Evolutionary conservation across 1,284 basidiomycete genomes (phyloP).

Genomic region (Ustilago crameri): DNA sequence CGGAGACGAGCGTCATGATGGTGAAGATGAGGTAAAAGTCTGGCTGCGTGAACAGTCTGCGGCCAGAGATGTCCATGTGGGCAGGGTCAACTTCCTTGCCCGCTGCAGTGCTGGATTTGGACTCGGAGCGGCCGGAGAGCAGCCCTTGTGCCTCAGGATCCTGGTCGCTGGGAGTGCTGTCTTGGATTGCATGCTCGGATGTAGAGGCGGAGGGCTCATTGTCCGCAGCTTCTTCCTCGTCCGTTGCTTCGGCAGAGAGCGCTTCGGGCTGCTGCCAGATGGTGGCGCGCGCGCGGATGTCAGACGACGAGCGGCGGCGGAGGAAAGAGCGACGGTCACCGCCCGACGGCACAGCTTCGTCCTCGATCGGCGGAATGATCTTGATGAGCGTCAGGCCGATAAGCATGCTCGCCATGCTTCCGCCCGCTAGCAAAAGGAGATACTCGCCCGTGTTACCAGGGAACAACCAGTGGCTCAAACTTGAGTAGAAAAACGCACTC

Average conservation of each 20-base stretch:
- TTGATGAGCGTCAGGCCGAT: constrained; percentile 76
- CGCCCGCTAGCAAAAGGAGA: constrained; percentile 77
- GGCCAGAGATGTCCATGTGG: constrained; percentile 71
- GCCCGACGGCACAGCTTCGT: too few species aligned
- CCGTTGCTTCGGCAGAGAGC: constrained; percentile 23
- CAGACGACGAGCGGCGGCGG: constrained; percentile 50
- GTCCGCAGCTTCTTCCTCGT: constrained; percentile 22
- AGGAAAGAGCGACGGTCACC: background rate
- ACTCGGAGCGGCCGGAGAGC: constrained; percentile 25
- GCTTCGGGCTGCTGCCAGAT: constrained; percentile 43
- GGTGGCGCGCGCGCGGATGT: constrained; percentile 52
- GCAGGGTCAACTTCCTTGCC: constrained; percentile 18
- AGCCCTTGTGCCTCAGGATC: constrained; percentile 36
- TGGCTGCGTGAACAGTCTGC: constrained; percentile 70
- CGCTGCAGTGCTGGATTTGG: constrained; percentile 3
- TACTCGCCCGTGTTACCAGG: constrained; percentile 79
- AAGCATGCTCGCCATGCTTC: constrained; percentile 77
- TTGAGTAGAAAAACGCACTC: constrained; percentile 82
- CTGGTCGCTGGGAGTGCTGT: background rate
- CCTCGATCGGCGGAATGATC: constrained; percentile 71
- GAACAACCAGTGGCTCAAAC: constrained; percentile 75
- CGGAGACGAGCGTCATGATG: constrained; percentile 81
- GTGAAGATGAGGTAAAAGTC: constrained; percentile 82
- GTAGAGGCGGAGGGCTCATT: too few species aligned
- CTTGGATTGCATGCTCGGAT: too few species aligned